phyloP scores from a whole-genome alignment of 169 alveolate genomes.

The Plasmodium cynomolgi region DNA sequence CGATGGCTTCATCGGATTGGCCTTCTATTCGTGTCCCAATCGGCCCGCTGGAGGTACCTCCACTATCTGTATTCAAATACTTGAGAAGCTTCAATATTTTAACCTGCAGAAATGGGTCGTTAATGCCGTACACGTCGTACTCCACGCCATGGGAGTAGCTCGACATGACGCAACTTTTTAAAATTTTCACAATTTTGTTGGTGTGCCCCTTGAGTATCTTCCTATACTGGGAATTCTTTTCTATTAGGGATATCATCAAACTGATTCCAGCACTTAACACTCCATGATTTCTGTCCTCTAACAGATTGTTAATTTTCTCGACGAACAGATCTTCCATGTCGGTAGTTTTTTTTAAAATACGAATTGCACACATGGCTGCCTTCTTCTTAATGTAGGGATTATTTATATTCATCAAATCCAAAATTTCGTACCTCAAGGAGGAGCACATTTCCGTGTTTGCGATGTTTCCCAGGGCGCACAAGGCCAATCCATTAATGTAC shows the following conservation, averaged over 20 bases:
- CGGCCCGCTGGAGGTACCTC: neutral
- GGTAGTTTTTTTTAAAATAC: conserved; percentile 81
- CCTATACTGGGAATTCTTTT: conserved; percentile 88
- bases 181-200: conserved; percentile 76
- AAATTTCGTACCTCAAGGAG: conserved; percentile 92
- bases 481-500: conserved; percentile 97
- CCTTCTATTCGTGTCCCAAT: neutral
- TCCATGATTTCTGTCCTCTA: conserved; percentile 98
- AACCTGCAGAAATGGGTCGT: conserved; percentile 84
- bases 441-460: conserved; percentile 98
- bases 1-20: conserved; percentile 50
- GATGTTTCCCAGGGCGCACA: conserved; percentile 97
- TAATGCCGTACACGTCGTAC: conserved; percentile 77
- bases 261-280: conserved; percentile 94
- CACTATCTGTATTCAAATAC: conserved; percentile 71
- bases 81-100: conserved; percentile 78
- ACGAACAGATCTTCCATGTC: conserved; percentile 89
- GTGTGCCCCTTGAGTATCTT: conserved; percentile 67
- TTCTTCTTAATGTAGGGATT: conserved; percentile 96
- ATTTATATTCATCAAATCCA: conserved; percentile 91
- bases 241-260: conserved; percentile 92
- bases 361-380: conserved; percentile 93
- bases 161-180: conserved; percentile 75
- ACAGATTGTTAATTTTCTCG: conserved; percentile 89
- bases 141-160: conserved; percentile 76